Evolutionary conservation across 2,329 filamentous ascomycete species (phyloP), one percentile per base, ranked within the genome.

Genomic region (Fusarium ambrosium): DNA sequence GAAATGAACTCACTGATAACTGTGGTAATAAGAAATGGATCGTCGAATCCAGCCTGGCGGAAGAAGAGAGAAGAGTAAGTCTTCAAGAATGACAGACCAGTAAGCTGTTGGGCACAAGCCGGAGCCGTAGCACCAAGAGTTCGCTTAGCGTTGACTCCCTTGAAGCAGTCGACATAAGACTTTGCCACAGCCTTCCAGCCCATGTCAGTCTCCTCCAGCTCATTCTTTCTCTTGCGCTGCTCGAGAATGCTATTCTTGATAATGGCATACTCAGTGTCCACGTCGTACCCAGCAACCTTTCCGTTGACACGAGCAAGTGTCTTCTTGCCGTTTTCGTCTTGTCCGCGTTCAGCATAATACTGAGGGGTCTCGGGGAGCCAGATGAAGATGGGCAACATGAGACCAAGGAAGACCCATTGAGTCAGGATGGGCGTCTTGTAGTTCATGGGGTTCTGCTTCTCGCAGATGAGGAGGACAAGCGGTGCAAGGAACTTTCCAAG

Each of bases 381-480:
- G n/a, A 72, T 27, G n/a, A 70, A 72, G 14, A 72, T 67, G 1
- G 70, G 70, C 13, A 72, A 24, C 67, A 72, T 72, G 37, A 72
- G 39, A 10, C 62, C 70, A 9, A 72, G 39, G 45, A 72, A 70
- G 1, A 56, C 70, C 66, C 66, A 72, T 29, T 72, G 70, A 3
- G 60, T 72, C 16, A 72, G 3, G 16, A 72, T 72, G 32, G 68
- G 68, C 10, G 32, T 24, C 37, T 63, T 66, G 59, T 59, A 72
- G 58, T 72, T 62, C 32, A 59, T 22, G 1, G 66, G 66, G 27
- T 68, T 55, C 39, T 59, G 66, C n/a, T 53, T 62, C 60, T 70
- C 58, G 39, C 34, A 67, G n/a, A 71, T 36, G 8, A 60, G 43
- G 0, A 71, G 62, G 9, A 71, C 62, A 2, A 69, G 56, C 0